Evolutionary conservation across 495 filamentous ascomycete genomes (phyloP).

Genomic region (Venustampulla echinocandica): DNA sequence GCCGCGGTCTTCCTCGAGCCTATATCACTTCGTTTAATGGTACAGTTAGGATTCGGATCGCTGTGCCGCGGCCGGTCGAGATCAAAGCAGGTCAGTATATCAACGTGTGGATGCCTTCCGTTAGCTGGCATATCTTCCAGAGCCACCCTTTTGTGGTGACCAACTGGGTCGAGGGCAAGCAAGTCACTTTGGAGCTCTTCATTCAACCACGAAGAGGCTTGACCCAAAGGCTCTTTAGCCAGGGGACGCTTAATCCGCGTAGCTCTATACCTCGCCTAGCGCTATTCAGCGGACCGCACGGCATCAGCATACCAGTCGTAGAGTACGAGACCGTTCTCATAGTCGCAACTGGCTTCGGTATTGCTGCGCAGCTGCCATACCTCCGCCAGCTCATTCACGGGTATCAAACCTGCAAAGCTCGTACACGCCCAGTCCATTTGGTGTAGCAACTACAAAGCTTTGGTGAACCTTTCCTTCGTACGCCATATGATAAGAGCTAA

Average conservation of each 20-base stretch:
- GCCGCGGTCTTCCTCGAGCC: slow-evolving; percentile 11
- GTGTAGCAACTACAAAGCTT: slow-evolving; percentile 26
- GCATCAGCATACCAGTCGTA: slow-evolving; percentile 17
- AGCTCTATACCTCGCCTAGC: slow-evolving; percentile 14
- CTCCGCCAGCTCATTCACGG: slow-evolving; percentile 27
- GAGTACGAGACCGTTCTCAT: slow-evolving; percentile 27
- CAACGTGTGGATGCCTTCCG: slow-evolving; percentile 22
- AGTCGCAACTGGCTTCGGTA: too few species aligned
- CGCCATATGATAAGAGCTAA: neutral
- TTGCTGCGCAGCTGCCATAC: slow-evolving; percentile 25
- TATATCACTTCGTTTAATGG: slow-evolving; percentile 10
- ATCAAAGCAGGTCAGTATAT: slow-evolving; percentile 25
- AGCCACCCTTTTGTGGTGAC: too few species aligned
- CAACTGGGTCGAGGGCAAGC: too few species aligned
- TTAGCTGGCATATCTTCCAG: too few species aligned
- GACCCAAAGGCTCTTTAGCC: too few species aligned
- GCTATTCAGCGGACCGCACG: slow-evolving; percentile 27
- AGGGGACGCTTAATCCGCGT: slow-evolving; percentile 16
- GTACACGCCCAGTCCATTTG: slow-evolving; percentile 23
- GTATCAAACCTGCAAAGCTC: slow-evolving; percentile 23
- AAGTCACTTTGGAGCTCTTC: too few species aligned
- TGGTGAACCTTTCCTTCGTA: slow-evolving; percentile 3
- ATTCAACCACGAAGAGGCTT: too few species aligned
- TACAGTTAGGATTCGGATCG: slow-evolving; percentile 8
- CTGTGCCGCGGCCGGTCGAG: slow-evolving; percentile 1